Evolutionary conservation across 2,329 filamentous ascomycete genomes (phyloP).

Genomic region (Penicillium corylophilum): DNA sequence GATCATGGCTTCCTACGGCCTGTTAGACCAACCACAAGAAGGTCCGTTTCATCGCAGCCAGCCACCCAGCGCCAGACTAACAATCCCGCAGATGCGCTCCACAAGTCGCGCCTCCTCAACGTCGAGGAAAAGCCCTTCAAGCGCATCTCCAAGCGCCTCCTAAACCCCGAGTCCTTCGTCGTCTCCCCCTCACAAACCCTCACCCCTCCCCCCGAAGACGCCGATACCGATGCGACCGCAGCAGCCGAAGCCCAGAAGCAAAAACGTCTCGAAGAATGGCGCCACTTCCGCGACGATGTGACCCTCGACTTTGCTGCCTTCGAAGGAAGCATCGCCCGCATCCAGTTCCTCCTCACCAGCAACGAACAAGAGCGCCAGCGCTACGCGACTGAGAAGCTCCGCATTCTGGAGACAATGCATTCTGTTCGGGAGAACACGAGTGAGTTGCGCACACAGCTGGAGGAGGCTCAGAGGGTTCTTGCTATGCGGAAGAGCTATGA

Average conservation of each 20-base stretch:
- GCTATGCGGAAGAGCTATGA: conserved; percentile 82
- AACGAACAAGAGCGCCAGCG: conserved; percentile 81
- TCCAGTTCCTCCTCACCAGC: conserved; percentile 81
- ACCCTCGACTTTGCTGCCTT: conserved; percentile 86
- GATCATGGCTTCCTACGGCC: conserved; percentile 58
- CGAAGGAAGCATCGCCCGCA: conserved; percentile 79
- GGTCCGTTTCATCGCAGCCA: conserved; percentile 26
- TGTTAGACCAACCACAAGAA: conserved; percentile 69
- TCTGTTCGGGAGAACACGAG: conserved; percentile 73
- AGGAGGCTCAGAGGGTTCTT: conserved; percentile 71
- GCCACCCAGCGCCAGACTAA: conserved; percentile 18
- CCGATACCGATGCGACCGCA: conserved; percentile 42
- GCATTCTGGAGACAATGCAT: conserved; percentile 76
- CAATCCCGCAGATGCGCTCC: conserved; percentile 65
- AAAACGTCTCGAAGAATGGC: conserved; percentile 55
- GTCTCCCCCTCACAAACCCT: conserved; percentile 56
- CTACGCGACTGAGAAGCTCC: conserved; percentile 76
- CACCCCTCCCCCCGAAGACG: conserved; percentile 66
- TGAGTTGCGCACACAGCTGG: conserved; percentile 70
- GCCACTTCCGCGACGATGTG: conserved; percentile 77
- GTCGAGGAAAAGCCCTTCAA: conserved; percentile 93
- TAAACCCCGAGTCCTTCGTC: conserved; percentile 66
- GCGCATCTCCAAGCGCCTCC: conserved; percentile 78
- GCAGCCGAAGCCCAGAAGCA: conserved; percentile 51
- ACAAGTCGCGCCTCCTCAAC: conserved; percentile 80